Percentiles rank a stretch among this genome's conserved stretches.
These are phyloP conservation scores for Lachnum nothofagi DNA, from an alignment of 2,329 filamentous ascomycete species.

Conservation along the genomic window DNA sequence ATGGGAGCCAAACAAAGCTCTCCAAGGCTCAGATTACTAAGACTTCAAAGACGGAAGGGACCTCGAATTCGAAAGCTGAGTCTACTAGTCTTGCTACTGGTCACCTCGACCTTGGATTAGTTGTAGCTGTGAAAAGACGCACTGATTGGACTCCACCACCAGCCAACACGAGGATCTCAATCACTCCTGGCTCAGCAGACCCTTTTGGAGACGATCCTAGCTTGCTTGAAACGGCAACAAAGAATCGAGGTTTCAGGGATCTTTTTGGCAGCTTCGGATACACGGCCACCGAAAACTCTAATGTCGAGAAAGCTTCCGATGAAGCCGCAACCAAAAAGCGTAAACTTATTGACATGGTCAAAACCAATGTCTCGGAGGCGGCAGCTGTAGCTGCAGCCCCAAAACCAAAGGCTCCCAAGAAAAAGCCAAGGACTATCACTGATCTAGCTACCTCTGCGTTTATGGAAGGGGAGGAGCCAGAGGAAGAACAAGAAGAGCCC, in stretches of 20 bases:
- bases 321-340: slow-evolving; percentile 43
- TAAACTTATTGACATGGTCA: slow-evolving; percentile 50
- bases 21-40: slow-evolving; percentile 35
- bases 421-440: slow-evolving; percentile 73
- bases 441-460: slow-evolving; percentile 72
- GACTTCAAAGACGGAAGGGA: slow-evolving; percentile 16
- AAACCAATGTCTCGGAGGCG: slow-evolving; percentile 29
- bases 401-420: slow-evolving; percentile 54
- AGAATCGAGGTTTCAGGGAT: slow-evolving; percentile 31
- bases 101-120: slow-evolving; percentile 19
- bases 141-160: slow-evolving; percentile 64
- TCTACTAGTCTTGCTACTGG: slow-evolving; percentile 6
- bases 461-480: slow-evolving; percentile 31
- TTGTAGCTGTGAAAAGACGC: slow-evolving; percentile 49
- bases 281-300: slow-evolving; percentile 20
- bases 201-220: background rate
- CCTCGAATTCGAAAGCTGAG: background rate
- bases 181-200: background rate
- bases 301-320: slow-evolving; percentile 10
- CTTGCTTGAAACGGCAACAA: slow-evolving; percentile 12
- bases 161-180: slow-evolving; percentile 31
- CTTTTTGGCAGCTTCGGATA: slow-evolving; percentile 40
- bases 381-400: slow-evolving; percentile 31
- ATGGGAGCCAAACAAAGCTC: slow-evolving; percentile 31
- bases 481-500: slow-evolving; percentile 35